phyloP scores from a whole-genome alignment of 163 green algal genomes.

The Scenedesmus sp. region DNA sequence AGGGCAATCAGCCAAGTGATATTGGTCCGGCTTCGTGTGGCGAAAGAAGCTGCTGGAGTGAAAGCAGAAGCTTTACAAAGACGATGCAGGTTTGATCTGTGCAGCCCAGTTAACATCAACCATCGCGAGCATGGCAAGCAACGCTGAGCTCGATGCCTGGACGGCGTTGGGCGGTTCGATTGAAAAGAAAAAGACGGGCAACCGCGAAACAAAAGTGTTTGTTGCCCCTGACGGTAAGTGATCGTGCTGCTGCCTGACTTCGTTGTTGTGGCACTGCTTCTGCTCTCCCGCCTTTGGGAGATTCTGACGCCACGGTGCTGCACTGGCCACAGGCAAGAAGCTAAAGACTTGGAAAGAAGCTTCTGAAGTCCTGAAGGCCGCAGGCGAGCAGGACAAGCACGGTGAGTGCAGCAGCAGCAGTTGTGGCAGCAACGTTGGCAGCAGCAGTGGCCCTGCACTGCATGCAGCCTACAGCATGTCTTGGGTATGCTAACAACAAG shows the following conservation, averaged over 20 bases:
- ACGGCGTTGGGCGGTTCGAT: slow-evolving; percentile 39
- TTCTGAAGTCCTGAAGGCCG: slow-evolving; percentile 43
- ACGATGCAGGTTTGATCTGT: background rate
- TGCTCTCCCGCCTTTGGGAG: background rate
- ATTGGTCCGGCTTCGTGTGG: background rate
- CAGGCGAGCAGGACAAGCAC: background rate
- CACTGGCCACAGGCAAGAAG: slow-evolving; percentile 55
- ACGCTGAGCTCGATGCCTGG: slow-evolving; percentile 37
- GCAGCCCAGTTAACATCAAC: background rate
- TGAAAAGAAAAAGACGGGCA: slow-evolving; percentile 34
- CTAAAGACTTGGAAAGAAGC: slow-evolving; percentile 63
- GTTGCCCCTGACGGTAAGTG: slow-evolving; percentile 37
- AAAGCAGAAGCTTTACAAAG: background rate
- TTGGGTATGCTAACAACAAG: background rate
- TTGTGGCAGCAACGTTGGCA: background rate
- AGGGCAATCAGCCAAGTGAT: background rate
- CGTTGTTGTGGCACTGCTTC: background rate
- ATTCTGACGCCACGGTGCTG: background rate
- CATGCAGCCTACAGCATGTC: background rate
- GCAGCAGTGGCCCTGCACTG: background rate
- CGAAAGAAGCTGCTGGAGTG: background rate
- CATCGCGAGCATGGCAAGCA: slow-evolving; percentile 9
- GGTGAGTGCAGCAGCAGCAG: background rate
- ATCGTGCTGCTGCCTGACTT: background rate
- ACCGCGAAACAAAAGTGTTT: slow-evolving; percentile 38